A percentile compares a stretch with the other conserved stretches of the same genome.
Evolutionary conservation across 2,329 filamentous ascomycete species (phyloP).

Genomic region (Fusarium sp.): DNA sequence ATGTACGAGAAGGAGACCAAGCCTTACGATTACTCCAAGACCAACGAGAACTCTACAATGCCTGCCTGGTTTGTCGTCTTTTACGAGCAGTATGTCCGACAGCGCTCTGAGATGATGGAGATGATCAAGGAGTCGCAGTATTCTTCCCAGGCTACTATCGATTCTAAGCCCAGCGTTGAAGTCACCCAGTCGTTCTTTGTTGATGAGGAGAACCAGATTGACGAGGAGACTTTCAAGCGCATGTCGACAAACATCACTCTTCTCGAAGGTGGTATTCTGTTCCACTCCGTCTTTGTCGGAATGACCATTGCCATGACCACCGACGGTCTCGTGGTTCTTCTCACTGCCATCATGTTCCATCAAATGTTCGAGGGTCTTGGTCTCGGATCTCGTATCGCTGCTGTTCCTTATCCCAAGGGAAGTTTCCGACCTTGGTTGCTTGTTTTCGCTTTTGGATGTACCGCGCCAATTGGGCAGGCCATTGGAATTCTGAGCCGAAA

Average conservation of each 20-base stretch:
- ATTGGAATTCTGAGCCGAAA: constrained; percentile 68
- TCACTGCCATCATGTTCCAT: constrained; percentile 77
- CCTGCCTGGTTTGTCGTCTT: constrained; percentile 72
- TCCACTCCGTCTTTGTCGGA: constrained; percentile 81
- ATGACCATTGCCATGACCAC: constrained; percentile 78
- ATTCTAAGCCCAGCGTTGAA: constrained; percentile 48
- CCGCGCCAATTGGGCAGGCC: constrained; percentile 72
- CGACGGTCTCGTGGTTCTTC: constrained; percentile 73
- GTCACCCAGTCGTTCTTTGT: constrained; percentile 51
- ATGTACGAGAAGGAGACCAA: constrained; percentile 52
- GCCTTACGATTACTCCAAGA: constrained; percentile 41
- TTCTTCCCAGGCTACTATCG: constrained; percentile 36
- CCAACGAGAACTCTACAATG: constrained; percentile 55
- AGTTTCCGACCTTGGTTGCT: constrained; percentile 70
- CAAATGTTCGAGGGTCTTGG: constrained; percentile 77
- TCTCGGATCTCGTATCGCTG: constrained; percentile 76
- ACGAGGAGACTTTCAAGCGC: constrained; percentile 65
- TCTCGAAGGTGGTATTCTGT: constrained; percentile 81
- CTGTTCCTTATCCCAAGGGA: constrained; percentile 67
- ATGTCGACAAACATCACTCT: constrained; percentile 79
- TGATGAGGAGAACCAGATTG: constrained; percentile 59
- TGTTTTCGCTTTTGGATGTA: constrained; percentile 71
- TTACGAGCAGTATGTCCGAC: constrained; percentile 71
- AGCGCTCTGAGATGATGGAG: constrained; percentile 67
- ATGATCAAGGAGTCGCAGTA: constrained; percentile 56